Evolutionary conservation across 1,284 basidiomycete species (phyloP), one percentile per base, ranked within the genome.

Genomic region (Leucoagaricus sp.): DNA sequence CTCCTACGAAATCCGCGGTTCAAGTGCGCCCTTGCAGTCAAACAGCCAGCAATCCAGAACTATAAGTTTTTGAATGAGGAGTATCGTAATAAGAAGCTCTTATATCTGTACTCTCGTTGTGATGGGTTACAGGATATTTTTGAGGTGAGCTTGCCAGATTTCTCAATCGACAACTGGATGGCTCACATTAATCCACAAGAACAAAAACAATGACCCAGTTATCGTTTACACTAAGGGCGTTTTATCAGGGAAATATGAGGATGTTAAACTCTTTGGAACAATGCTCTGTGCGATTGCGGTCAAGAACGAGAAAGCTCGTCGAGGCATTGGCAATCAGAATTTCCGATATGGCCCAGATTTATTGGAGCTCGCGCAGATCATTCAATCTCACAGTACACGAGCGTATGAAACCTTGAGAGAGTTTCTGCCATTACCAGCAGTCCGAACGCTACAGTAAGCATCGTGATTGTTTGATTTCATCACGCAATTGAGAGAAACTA

Each of bases 301-400:
- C 0, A 63, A 63, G 26, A 7, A 55, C 0, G 70, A 75, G 9
- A 53, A 63, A 0, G 58, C 69, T 13, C 61, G 64, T n/a, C 58
- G 63, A 3, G 72, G 72, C 1, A 64, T 70, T 1, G 72, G 72
- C 0, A 64, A 70, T 63, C 75, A 75, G 55, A 75, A 75, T 53
- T 74, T 77, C 59, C 38, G 55, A 4, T 74, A 74, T 59, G 49
- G 66, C 0, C 69, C 70, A 1, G 68, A 61, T 0, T 69, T 59
- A 19, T 62, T 67, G 4, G 69, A 75, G 40, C 65, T 75, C 15
- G 8, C 12, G 4, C 45, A 47, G 31, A 61, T 72, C 6, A 44
- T 69, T 2, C 41, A 56, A 0, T 68, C 69, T 5, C 53, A 63
- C 8, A 72, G 70, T 53, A 69, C 73, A 0, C 45, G 55, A 8